These are phyloP conservation scores for Cudoniella acicularis DNA, from an alignment of 495 filamentous ascomycete genomes.

Conservation along the genomic window DNA sequence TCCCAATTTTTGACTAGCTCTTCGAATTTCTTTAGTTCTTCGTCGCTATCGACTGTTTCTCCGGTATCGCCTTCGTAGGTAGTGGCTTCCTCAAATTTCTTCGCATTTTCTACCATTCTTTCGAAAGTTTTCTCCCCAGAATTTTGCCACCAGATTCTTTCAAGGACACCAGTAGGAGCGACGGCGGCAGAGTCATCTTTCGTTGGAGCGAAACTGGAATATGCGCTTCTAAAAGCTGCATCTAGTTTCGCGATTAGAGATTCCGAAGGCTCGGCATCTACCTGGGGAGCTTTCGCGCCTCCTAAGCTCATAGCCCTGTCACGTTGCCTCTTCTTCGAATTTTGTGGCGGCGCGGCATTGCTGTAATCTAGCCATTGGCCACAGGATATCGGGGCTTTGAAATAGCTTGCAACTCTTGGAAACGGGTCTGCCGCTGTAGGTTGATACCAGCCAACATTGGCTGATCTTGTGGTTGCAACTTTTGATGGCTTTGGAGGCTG, in stretches of 20 bases:
- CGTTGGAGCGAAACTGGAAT: constrained; percentile 83
- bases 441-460: constrained; percentile 59
- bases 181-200: constrained; percentile 76
- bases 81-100: constrained; percentile 20
- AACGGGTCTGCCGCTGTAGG: constrained; percentile 35
- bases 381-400: constrained; percentile 51
- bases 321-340: constrained; percentile 61
- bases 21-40: constrained; percentile 34
- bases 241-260: constrained; percentile 63
- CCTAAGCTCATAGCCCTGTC: constrained; percentile 68
- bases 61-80: constrained; percentile 35
- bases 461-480: constrained; percentile 54
- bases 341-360: constrained; percentile 53
- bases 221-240: constrained; percentile 73
- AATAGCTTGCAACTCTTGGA: constrained; percentile 45
- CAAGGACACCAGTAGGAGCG: constrained; percentile 64
- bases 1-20: constrained; percentile 17
- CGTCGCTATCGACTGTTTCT: constrained; percentile 35
- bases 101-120: constrained; percentile 42
- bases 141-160: constrained; percentile 83
- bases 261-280: constrained; percentile 40
- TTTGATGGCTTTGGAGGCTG: constrained; percentile 70
- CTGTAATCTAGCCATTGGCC: constrained; percentile 70
- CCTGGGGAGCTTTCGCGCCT: constrained; percentile 49
- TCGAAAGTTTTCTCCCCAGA: constrained; percentile 59